Conservation (phyloP, 768 basidiomycete species). For the Psilocybe sp. region DNA sequence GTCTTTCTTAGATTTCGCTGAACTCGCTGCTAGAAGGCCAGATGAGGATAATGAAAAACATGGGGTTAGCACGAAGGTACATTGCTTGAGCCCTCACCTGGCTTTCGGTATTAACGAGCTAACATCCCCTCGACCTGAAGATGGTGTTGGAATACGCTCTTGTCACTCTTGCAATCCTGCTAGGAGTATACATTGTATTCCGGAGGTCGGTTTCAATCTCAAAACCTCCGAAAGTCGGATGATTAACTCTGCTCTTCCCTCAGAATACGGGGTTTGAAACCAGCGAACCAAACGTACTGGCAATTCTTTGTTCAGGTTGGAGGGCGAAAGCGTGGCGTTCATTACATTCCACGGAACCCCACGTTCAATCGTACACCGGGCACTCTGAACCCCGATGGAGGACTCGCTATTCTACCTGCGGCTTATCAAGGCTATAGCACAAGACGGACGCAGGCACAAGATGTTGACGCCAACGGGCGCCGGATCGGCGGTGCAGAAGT, state of each 20-base stretch:
- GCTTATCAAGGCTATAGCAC: conserved; percentile 5
- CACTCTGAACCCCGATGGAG: conserved; percentile 6
- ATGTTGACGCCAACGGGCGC: conserved; percentile 40
- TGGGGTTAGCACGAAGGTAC: conserved; percentile 19
- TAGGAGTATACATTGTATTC: conserved; percentile 19
- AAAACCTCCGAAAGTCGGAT: not conserved
- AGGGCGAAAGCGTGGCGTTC: not conserved
- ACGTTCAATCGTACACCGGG: conserved; percentile 5
- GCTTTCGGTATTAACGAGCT: not conserved
- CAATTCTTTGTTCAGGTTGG: conserved; percentile 1
- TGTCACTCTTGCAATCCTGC: conserved; percentile 19
- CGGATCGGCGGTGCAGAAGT: conserved; percentile 15
- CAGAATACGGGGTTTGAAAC: conserved; percentile 7
- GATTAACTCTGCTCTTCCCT: not conserved
- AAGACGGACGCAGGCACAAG: conserved; percentile 27
- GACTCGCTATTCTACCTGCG: conserved; percentile 9
- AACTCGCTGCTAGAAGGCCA: no score
- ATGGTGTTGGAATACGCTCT: conserved; percentile 28
- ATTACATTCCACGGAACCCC: not conserved
- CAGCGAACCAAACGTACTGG: conserved; percentile 4
- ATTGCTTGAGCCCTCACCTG: conserved; percentile 1
- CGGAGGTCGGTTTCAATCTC: conserved; percentile 17
- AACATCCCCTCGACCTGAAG: conserved; percentile 11
- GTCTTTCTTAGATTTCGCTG: no score
- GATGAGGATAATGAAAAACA: not conserved